phyloP scores from a whole-genome alignment of 805 yeast genomes.

The Cephaloascus albidus region DNA sequence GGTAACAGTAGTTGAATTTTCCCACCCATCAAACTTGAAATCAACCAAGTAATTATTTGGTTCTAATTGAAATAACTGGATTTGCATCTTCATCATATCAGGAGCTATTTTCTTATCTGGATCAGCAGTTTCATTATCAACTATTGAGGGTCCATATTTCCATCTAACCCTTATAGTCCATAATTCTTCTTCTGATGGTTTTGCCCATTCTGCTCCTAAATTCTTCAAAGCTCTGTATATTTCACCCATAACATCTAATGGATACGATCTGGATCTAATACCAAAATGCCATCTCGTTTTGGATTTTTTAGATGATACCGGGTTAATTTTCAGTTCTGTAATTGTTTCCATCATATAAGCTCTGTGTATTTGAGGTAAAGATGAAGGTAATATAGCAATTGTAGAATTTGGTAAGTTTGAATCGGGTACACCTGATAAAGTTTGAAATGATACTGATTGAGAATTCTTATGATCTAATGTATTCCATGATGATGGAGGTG shows the following conservation, averaged over 20 bases:
- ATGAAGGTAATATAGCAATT: constrained; percentile 87
- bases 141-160: constrained; percentile 52
- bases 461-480: constrained; percentile 4
- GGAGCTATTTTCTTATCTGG: constrained; percentile 32
- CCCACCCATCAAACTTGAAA: constrained; percentile 98
- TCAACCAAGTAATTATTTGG: constrained; percentile 94
- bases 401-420: constrained; percentile 61
- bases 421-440: constrained; percentile 36
- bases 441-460: constrained; percentile 20
- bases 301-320: constrained; percentile 68
- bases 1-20: constrained; percentile 32
- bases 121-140: constrained; percentile 3
- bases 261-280: constrained; percentile 90
- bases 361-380: constrained; percentile 88
- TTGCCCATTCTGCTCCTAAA: constrained; percentile 95
- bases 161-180: constrained; percentile 97
- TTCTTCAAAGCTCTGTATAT: constrained; percentile 89
- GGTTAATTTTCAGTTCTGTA: constrained; percentile 23
- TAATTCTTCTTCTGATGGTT: constrained; percentile 86
- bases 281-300: constrained; percentile 99
- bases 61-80: constrained; percentile 90
- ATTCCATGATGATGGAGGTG: constrained; percentile 47
- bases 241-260: constrained; percentile 98
- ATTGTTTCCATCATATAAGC: constrained; percentile 73
- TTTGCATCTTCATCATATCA: constrained; percentile 92